Conservation (phyloP, 2,329 filamentous ascomycete species). For the Ophiognomonia clavigignenti-juglandacearum region DNA sequence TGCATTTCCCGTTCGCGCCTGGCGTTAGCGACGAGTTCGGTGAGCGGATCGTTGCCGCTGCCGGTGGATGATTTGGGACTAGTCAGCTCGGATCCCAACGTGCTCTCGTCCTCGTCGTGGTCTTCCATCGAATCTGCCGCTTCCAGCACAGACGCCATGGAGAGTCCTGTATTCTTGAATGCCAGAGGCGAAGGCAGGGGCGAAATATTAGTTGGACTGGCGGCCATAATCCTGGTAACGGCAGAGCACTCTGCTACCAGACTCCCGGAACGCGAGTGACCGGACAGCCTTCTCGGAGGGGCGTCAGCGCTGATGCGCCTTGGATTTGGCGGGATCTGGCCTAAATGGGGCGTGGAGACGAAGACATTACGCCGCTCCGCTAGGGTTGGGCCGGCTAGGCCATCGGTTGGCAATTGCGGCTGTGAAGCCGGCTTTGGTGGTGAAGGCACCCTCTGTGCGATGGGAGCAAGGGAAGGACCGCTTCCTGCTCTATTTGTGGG, state of each 20-base stretch:
- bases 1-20: slow-evolving; percentile 90
- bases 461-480: slow-evolving; percentile 23
- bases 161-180: slow-evolving; percentile 32
- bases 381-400: slow-evolving; percentile 16
- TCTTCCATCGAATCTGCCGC: slow-evolving; percentile 40
- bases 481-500: slow-evolving; percentile 34
- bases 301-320: slow-evolving; percentile 39
- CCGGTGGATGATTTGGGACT: slow-evolving; percentile 55
- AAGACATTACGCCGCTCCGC: slow-evolving; percentile 26
- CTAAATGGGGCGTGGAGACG: slow-evolving; percentile 32
- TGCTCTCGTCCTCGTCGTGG: slow-evolving; percentile 18
- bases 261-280: slow-evolving; percentile 38
- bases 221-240: slow-evolving; percentile 31
- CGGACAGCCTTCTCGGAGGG: slow-evolving; percentile 27
- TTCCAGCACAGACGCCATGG: slow-evolving; percentile 53
- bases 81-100: slow-evolving; percentile 29
- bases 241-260: slow-evolving; percentile 31
- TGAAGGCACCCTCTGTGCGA: slow-evolving; percentile 42
- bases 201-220: slow-evolving; percentile 29
- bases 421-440: slow-evolving; percentile 28
- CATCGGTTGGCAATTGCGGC: slow-evolving; percentile 14
- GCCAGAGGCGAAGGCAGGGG: slow-evolving; percentile 19
- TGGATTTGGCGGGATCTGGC: slow-evolving; percentile 28
- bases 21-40: slow-evolving; percentile 80
- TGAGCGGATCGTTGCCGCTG: slow-evolving; percentile 52